These are phyloP conservation scores for Gentiana dahurica DNA, from an alignment of 257 asterid species.

Conservation along the genomic window DNA sequence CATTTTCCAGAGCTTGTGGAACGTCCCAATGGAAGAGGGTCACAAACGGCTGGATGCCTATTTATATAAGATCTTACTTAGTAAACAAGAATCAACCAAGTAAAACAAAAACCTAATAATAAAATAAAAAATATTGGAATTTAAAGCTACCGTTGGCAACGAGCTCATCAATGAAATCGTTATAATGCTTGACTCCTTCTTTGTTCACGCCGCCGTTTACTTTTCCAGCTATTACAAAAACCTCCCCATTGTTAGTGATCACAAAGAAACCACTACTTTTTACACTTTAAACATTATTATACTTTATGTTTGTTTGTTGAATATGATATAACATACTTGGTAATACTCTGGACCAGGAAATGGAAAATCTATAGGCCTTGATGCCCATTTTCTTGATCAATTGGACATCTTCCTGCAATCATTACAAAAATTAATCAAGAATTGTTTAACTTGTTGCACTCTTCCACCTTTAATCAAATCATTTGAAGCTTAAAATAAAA, in stretches of 20 bases:
- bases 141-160: background rate
- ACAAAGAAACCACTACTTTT: background rate
- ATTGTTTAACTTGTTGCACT: no score
- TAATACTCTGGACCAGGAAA: slow-evolving; percentile 5
- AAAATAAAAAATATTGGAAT: no score
- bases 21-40: slow-evolving; percentile 6
- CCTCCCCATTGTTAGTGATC: no score
- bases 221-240: background rate
- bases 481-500: no score
- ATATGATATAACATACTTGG: background rate
- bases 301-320: background rate
- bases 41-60: slow-evolving; percentile 11
- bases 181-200: background rate
- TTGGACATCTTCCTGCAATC: background rate
- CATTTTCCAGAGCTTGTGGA: background rate
- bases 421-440: background rate
- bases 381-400: slow-evolving; percentile 1
- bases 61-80: no score
- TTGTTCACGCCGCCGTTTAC: background rate
- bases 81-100: no score
- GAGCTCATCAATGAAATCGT: background rate
- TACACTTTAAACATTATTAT: no score
- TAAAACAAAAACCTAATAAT: no score
- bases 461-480: no score
- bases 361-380: slow-evolving; percentile 2